These are phyloP conservation scores for Cladosporium halotolerans DNA, from an alignment of 2,329 filamentous ascomycete species.

Conservation along the genomic window DNA sequence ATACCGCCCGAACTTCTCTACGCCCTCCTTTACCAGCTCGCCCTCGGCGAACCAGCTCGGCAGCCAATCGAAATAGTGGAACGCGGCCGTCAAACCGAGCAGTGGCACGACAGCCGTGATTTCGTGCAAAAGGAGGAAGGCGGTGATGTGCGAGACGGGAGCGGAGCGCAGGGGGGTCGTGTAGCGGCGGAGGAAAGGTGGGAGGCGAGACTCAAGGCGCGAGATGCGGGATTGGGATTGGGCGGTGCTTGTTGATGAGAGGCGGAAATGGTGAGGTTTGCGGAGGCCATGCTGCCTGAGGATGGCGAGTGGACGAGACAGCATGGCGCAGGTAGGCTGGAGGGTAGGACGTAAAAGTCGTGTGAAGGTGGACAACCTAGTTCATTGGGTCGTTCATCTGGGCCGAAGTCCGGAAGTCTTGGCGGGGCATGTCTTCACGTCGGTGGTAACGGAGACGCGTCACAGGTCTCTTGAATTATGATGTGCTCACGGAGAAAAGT, in stretches of 20 bases:
- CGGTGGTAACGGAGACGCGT: too few species aligned
- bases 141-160: slow-evolving; percentile 73
- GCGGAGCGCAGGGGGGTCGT: slow-evolving; percentile 65
- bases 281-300: background rate
- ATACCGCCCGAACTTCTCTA: slow-evolving; percentile 70
- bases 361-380: too few species aligned
- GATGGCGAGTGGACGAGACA: background rate
- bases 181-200: slow-evolving; percentile 62
- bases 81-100: slow-evolving; percentile 64
- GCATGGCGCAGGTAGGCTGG: background rate
- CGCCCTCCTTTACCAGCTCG: slow-evolving; percentile 53
- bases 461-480: too few species aligned
- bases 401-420: too few species aligned
- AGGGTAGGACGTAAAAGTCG: too few species aligned
- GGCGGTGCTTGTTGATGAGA: background rate
- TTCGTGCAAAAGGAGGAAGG: slow-evolving; percentile 88
- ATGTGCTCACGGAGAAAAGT: too few species aligned
- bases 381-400: too few species aligned
- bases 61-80: slow-evolving; percentile 73
- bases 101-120: slow-evolving; percentile 80
- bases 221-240: slow-evolving; percentile 23
- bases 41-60: slow-evolving; percentile 53
- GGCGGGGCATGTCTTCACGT: too few species aligned
- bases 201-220: slow-evolving; percentile 43
- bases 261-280: background rate